phyloP scores from a whole-genome alignment of 352 stramenopile species.

The Phytophthora litchii region DNA sequence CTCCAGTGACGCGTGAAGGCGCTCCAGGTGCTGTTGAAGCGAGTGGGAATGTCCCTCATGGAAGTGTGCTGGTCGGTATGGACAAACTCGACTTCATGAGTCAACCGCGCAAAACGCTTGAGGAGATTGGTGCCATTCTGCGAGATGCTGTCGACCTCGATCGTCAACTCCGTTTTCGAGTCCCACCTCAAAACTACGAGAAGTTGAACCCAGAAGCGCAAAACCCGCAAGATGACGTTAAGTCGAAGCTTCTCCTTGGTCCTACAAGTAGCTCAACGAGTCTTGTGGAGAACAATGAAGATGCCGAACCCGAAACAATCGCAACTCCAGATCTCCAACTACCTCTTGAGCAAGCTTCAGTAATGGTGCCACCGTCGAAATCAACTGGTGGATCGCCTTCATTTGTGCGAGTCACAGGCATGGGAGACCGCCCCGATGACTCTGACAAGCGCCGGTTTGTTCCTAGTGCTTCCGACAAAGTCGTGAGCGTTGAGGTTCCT shows the following conservation, averaged over 20 bases:
- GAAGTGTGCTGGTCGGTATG: slow-evolving; percentile 60
- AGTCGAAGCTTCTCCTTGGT: slow-evolving; percentile 19
- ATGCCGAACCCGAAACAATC: slow-evolving; percentile 3
- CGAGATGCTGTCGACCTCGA: slow-evolving; percentile 60
- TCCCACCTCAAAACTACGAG: slow-evolving; percentile 30
- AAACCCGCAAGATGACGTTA: slow-evolving; percentile 18
- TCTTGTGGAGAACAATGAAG: slow-evolving; percentile 12
- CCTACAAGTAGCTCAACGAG: slow-evolving; percentile 23
- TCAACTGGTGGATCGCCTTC: slow-evolving; percentile 9
- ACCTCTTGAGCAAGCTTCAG: background rate
- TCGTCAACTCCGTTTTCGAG: slow-evolving; percentile 51
- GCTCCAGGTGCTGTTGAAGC: slow-evolving; percentile 50
- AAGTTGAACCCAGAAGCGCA: slow-evolving; percentile 7
- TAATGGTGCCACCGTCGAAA: slow-evolving; percentile 3
- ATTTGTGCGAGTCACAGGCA: slow-evolving; percentile 34
- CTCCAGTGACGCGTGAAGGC: slow-evolving; percentile 47
- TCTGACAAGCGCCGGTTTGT: slow-evolving; percentile 21
- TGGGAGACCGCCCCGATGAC: slow-evolving; percentile 17
- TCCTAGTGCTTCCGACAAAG: slow-evolving; percentile 16
- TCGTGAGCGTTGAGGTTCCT: slow-evolving; percentile 54
- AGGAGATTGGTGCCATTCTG: slow-evolving; percentile 63
- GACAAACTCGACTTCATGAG: slow-evolving; percentile 67
- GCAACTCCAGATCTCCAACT: background rate
- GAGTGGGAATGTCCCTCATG: slow-evolving; percentile 41
- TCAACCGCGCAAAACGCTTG: slow-evolving; percentile 47